Evolutionary conservation across 345 rosid species (phyloP), one percentile per base, ranked within the genome.

Genomic region (Heritiera littoralis): DNA sequence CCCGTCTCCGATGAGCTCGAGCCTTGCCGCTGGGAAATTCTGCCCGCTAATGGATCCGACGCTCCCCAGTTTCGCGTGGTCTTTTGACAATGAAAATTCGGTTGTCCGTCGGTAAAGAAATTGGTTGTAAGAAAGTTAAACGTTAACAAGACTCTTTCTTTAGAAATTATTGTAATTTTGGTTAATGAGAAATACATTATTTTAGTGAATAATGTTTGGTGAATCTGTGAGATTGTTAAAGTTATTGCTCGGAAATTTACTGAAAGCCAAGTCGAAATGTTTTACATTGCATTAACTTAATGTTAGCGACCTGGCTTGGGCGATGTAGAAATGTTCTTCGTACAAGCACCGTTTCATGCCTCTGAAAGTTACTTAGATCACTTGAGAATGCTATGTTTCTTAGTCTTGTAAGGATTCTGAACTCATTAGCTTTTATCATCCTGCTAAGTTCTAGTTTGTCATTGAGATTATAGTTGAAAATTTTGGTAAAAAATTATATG

Each of bases 11-110:
- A 95, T 32, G 94, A 95, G 30, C 94, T 95, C 78, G 96, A 93
- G 78, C 99, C 98, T 41, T 95, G 98, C 85, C 94, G 93, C 51
- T 93, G 98, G 99, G 93, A 89, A 78, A 88, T 95, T 86, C 79
- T 90, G 9, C 94, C 98, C 12, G 92, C 97, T 1, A 86, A 74
- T 68, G 93, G 82, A 2, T 80, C 89, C 74, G 92, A 92, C 77
- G 97, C 96, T 6, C 99, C 97, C 1, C 97, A 91, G 85, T 93
- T 95, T 83, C 97, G 99, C 72, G 92, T 93, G 46, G 97, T 93
- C 67, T 95, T 95, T 80, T 93, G 88, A 90, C 70, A 49, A 32
- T 20, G 28, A 74, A 41, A 17, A 8, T 17, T 65, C 9, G 20
- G 14, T 54, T 75, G 70, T 75, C 35, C 79, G 77, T 38, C 20